Evolutionary conservation across 2,329 filamentous ascomycete species (phyloP), one percentile per base, ranked within the genome.

Genomic region (Mycosphaerella arachidis): DNA sequence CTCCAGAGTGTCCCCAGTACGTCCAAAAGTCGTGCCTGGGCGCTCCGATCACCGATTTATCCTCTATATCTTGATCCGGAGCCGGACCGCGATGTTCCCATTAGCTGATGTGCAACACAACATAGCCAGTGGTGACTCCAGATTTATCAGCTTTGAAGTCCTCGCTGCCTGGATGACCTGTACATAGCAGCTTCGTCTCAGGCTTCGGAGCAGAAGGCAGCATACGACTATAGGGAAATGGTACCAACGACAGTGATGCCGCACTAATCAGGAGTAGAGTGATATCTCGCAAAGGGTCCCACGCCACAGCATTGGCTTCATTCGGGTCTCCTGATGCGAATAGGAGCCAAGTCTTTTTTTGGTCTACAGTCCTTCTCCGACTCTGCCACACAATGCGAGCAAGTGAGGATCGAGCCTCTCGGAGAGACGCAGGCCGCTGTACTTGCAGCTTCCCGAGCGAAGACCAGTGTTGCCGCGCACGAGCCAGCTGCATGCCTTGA

Each of bases 1-100:
- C 81, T 3, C 81, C 81, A 24, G 77, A 81, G 66, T 83, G 81
- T 1, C 81, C 81, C 82, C 81, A 83, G 67, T 83, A 84, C 1
- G 81, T 84, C 81, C 81, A 84, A 58, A 79, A 81, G 65, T 79
- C 77, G 66, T 84, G 82, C 74, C 76, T 79, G 63, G 84, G 63
- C 0, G 76, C 76, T 1, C 81, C 81, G 56, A 84, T 83, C 27
- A 81, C 78, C 1, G 73, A 75, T 62, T 83, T 83, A 60, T 84
- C 78, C 56, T 82, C 77, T 2, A 73, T 68, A 66, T 83, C 76
- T 54, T 75, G 75, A 3, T 63, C 74, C 9, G 64, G 56, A 1
- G 71, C 72, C 53, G 74, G 71, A 0, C 80, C 81, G 9, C 72
- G 70, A 55, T 76, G 81, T 3, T 56, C 64, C 0, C 80, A 81